Conservation (phyloP, 2,329 filamentous ascomycete genomes). For the Cryphonectria nitschkei region DNA sequence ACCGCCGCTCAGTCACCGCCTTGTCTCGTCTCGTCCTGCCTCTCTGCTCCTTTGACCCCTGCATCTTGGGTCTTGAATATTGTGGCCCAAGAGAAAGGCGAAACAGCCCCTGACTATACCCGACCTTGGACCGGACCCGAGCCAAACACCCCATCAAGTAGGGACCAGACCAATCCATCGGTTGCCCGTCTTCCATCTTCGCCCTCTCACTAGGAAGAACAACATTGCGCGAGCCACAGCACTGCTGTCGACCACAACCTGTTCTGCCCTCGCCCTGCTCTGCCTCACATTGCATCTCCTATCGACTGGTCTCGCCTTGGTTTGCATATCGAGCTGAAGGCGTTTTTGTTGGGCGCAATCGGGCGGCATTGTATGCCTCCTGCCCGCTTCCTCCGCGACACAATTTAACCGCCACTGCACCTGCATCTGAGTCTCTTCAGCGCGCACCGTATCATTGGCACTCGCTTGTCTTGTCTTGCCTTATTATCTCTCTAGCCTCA, state of each 20-base stretch:
- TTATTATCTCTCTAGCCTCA: neutral
- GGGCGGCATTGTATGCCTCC: constrained; percentile 5
- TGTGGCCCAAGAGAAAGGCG: constrained; percentile 18
- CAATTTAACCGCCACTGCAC: constrained; percentile 6
- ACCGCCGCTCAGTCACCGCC: neutral
- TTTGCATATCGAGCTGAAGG: neutral
- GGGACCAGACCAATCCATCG: constrained; percentile 13
- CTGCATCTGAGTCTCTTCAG: constrained; percentile 10
- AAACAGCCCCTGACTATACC: constrained; percentile 22
- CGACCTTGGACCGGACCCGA: constrained; percentile 9
- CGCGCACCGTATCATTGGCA: neutral
- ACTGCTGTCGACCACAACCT: constrained; percentile 6
- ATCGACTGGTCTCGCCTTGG: constrained; percentile 7
- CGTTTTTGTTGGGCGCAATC: neutral
- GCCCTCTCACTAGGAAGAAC: constrained; percentile 5
- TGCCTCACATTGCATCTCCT: neutral
- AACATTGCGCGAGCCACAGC: constrained; percentile 4
- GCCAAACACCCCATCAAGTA: constrained; percentile 3
- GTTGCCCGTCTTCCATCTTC: neutral
- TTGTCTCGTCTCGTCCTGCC: constrained; percentile 8
- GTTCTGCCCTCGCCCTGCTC: constrained; percentile 1
- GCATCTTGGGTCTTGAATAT: neutral
- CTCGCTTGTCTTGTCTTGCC: neutral
- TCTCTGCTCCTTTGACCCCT: neutral
- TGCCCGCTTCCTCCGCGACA: neutral